Percentiles rank a stretch among this genome's conserved stretches.
phyloP scores from a whole-genome alignment of 2,329 filamentous ascomycete species.

The Allantophomopsis lycopodina region DNA sequence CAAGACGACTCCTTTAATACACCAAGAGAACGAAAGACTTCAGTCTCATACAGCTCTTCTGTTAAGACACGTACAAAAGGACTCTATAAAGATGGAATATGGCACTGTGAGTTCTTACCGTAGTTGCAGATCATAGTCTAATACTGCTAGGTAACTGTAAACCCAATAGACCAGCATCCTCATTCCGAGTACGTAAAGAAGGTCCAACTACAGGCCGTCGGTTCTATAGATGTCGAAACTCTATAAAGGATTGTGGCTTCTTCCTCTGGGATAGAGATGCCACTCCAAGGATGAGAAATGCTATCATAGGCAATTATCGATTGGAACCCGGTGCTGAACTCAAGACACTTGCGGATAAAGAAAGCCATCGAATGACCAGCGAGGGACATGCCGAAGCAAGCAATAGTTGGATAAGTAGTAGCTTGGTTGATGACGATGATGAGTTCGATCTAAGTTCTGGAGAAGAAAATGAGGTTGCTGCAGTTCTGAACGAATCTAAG shows the following conservation, averaged over 20 bases:
- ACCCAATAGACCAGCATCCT: slow-evolving; percentile 32
- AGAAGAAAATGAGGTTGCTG: slow-evolving; percentile 8
- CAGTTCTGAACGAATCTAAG: slow-evolving; percentile 1
- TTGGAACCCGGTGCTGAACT: slow-evolving; percentile 21
- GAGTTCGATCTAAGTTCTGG: slow-evolving; percentile 12
- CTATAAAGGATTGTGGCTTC: slow-evolving; percentile 34
- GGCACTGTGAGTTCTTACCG: slow-evolving; percentile 2
- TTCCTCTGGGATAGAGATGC: slow-evolving; percentile 45
- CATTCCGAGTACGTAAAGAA: slow-evolving; percentile 34
- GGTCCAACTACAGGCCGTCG: slow-evolving; percentile 33
- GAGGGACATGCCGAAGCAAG: slow-evolving; percentile 5
- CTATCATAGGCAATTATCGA: slow-evolving; percentile 28
- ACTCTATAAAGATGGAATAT: slow-evolving; percentile 10
- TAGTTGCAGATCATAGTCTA: not conserved
- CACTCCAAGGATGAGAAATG: slow-evolving; percentile 26
- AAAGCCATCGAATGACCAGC: slow-evolving; percentile 4
- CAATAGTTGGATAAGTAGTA: slow-evolving; percentile 7
- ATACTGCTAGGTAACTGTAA: slow-evolving; percentile 31
- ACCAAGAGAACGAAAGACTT: not conserved
- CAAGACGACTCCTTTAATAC: not conserved
- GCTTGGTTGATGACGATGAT: slow-evolving; percentile 9
- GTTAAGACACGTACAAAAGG: slow-evolving; percentile 13
- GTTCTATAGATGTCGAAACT: slow-evolving; percentile 38
- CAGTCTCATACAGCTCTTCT: slow-evolving; percentile 1
- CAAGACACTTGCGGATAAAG: slow-evolving; percentile 5